A percentile compares a stretch with the other conserved stretches of the same genome.
These are phyloP conservation scores for Dendrobium chrysotoxum DNA, from an alignment of 106 monocot species.

Conservation along the genomic window DNA sequence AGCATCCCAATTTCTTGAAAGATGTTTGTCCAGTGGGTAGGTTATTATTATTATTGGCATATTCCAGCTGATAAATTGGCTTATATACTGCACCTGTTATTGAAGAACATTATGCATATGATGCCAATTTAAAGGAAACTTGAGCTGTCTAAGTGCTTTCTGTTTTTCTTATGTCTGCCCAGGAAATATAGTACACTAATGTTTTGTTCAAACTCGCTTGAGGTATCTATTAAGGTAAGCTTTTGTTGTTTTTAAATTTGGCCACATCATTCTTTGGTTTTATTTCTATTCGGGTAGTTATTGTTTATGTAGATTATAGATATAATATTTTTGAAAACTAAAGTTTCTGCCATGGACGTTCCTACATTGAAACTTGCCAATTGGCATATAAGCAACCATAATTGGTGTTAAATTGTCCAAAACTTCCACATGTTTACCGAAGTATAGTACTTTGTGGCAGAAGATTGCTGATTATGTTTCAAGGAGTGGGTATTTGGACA, in stretches of 20 bases:
- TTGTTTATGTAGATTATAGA: background rate
- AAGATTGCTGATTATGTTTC: background rate
- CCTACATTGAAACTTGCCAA: background rate
- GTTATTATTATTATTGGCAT: background rate
- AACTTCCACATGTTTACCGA: background rate
- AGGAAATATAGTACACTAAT: slow-evolving; percentile 60
- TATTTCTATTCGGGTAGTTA: background rate
- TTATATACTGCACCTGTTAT: background rate
- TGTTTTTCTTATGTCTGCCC: slow-evolving; percentile 9
- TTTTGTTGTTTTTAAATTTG: slow-evolving; percentile 3
- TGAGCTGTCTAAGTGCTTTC: background rate
- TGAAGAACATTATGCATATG: background rate
- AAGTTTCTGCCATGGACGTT: background rate
- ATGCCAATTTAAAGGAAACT: background rate
- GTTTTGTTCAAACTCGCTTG: slow-evolving; percentile 20
- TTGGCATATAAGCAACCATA: background rate
- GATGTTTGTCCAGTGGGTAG: slow-evolving; percentile 48
- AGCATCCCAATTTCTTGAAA: slow-evolving; percentile 48
- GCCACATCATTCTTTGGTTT: background rate
- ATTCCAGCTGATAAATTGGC: background rate
- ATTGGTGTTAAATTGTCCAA: background rate
- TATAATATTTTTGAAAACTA: background rate
- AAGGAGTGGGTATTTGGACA: background rate
- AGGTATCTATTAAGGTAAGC: slow-evolving; percentile 36
- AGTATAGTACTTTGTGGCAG: background rate